These are phyloP conservation scores for Aspergillus affinis DNA, from an alignment of 495 filamentous ascomycete species.

Conservation along the genomic window DNA sequence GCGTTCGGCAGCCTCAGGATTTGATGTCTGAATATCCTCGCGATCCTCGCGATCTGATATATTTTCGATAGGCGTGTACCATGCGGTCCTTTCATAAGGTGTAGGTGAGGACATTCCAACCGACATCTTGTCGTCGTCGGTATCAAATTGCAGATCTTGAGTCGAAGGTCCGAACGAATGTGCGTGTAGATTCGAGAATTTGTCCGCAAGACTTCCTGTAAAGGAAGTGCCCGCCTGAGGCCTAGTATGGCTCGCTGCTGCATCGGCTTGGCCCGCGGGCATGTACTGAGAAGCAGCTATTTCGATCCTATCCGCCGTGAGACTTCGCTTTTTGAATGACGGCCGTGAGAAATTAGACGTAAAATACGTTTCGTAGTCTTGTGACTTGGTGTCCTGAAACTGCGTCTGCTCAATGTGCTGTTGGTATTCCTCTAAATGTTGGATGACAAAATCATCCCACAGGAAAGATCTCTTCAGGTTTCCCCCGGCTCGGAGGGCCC, in stretches of 20 bases:
- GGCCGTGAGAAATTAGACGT: slow-evolving; percentile 25
- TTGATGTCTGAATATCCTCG: neutral
- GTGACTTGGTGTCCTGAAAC: slow-evolving; percentile 17
- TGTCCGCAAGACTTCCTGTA: slow-evolving; percentile 30
- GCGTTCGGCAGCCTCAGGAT: neutral
- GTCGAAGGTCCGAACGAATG: slow-evolving; percentile 24
- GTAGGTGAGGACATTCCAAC: slow-evolving; percentile 10
- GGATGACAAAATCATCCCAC: slow-evolving; percentile 69
- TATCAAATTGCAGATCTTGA: slow-evolving; percentile 9
- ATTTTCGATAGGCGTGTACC: neutral
- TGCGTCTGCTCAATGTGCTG: slow-evolving; percentile 29
- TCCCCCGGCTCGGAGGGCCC: slow-evolving; percentile 41
- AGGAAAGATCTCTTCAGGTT: slow-evolving; percentile 48
- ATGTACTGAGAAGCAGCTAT: slow-evolving; percentile 28
- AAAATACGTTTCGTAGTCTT: slow-evolving; percentile 40
- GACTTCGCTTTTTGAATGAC: slow-evolving; percentile 37
- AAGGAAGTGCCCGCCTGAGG: slow-evolving; percentile 23
- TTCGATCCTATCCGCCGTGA: slow-evolving; percentile 31
- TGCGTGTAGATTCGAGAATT: slow-evolving; percentile 30
- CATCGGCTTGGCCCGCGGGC: neutral
- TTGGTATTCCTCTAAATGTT: slow-evolving; percentile 41
- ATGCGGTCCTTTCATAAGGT: neutral
- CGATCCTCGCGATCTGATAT: neutral
- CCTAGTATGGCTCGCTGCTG: slow-evolving; percentile 3
- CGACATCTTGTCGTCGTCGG: slow-evolving; percentile 13